These are phyloP conservation scores for Dispira simplex DNA, from an alignment of 192 early-diverging fungal species.

Conservation along the genomic window DNA sequence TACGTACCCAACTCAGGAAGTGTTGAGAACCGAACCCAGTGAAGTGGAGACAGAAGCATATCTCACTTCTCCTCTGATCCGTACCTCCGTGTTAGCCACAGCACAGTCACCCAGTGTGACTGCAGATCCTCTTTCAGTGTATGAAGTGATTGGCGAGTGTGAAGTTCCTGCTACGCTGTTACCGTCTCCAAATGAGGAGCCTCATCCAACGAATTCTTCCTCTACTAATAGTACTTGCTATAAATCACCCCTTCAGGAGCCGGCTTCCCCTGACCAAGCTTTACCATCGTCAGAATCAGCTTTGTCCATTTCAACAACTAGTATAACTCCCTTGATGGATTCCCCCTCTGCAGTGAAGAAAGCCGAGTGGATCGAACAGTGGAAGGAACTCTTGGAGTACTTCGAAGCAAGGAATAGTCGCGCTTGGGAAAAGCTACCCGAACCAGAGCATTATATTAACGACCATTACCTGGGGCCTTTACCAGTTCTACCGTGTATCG, in stretches of 20 bases:
- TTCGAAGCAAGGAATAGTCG: neutral
- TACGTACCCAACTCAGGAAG: neutral
- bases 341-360: neutral
- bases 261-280: neutral
- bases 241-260: neutral
- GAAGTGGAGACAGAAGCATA: neutral
- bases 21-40: neutral
- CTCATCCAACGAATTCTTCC: too few relatives aligned
- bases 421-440: conserved; percentile 5
- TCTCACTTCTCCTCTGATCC: neutral
- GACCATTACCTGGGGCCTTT: neutral
- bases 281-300: neutral
- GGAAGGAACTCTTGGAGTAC: neutral
- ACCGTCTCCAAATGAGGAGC: too few relatives aligned
- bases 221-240: neutral
- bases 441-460: neutral
- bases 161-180: neutral
- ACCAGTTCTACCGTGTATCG: conserved; percentile 3
- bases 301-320: neutral
- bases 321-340: neutral
- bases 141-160: neutral
- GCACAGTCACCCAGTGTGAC: neutral
- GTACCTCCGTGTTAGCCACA: neutral
- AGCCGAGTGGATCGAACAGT: neutral
- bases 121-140: neutral